Conservation (phyloP, 805 yeast genomes). For the Yarrowia alimentaria region DNA sequence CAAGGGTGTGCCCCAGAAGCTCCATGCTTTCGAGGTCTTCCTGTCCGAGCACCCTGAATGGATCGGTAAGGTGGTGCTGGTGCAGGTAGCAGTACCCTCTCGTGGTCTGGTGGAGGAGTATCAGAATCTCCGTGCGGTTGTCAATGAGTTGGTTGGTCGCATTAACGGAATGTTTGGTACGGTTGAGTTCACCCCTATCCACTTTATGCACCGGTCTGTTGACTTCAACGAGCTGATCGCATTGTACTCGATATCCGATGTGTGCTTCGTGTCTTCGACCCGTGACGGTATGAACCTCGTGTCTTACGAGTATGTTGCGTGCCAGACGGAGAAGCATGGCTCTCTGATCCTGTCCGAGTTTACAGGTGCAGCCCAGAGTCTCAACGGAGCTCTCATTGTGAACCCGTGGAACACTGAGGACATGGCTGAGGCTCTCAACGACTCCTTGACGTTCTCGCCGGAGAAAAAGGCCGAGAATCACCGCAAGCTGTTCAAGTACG, state of each 20-base stretch:
- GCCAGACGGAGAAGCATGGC: constrained; percentile 85
- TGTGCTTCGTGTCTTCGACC: constrained; percentile 88
- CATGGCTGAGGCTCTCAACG: constrained; percentile 77
- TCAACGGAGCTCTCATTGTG: constrained; percentile 89
- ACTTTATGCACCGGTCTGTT: constrained; percentile 88
- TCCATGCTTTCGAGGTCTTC: constrained; percentile 94
- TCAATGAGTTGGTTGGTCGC: constrained; percentile 93
- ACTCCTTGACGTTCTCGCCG: constrained; percentile 77
- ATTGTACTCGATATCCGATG: constrained; percentile 80
- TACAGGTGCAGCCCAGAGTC: constrained; percentile 98
- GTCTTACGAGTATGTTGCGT: constrained; percentile 93
- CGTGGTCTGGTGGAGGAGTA: constrained; percentile 98
- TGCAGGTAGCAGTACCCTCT: constrained; percentile 96
- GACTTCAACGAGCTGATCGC: constrained; percentile 90
- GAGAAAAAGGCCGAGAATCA: constrained; percentile 80
- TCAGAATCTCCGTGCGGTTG: constrained; percentile 87
- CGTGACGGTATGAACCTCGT: constrained; percentile 99
- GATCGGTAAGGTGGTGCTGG: constrained; percentile 94
- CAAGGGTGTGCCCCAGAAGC: constrained; percentile 96
- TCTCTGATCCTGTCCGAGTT: constrained; percentile 86
- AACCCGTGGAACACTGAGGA: constrained; percentile 98
- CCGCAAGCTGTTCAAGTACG: constrained; percentile 78
- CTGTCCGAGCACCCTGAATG: constrained; percentile 93
- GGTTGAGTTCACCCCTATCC: constrained; percentile 96
- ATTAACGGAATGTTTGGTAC: constrained; percentile 96